These are phyloP conservation scores for Mycena polygramma DNA, from an alignment of 768 basidiomycete genomes.

Conservation along the genomic window DNA sequence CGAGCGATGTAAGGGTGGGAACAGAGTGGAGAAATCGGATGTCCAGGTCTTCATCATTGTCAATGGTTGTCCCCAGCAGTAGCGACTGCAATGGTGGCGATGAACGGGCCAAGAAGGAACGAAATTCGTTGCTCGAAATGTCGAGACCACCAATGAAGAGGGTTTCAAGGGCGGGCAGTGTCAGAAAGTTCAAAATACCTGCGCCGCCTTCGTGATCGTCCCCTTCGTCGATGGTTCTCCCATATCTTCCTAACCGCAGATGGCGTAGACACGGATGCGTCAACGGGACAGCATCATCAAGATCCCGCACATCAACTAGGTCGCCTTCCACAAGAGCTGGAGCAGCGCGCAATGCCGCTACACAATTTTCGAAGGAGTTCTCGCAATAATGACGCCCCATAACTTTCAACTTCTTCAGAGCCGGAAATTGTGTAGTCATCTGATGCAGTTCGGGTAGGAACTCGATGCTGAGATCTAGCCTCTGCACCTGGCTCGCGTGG, in stretches of 20 bases:
- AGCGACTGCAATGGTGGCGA: slow-evolving; percentile 13
- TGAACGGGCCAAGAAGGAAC: slow-evolving; percentile 7
- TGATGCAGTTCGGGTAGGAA: not conserved
- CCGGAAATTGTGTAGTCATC: not conserved
- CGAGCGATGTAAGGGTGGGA: not conserved
- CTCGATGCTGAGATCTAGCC: not conserved
- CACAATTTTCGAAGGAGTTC: not conserved
- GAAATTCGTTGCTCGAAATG: not conserved
- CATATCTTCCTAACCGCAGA: not conserved
- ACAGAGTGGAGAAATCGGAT: not conserved
- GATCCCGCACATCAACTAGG: not conserved
- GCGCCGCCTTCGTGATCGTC: not conserved
- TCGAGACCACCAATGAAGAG: not conserved
- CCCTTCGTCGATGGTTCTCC: too few species aligned
- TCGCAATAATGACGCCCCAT: too few species aligned
- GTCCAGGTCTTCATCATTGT: too few species aligned
- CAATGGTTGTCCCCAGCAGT: not conserved
- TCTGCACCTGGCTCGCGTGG: slow-evolving; percentile 9
- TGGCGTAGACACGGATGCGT: slow-evolving; percentile 3
- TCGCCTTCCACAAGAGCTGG: not conserved
- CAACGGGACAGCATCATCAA: not conserved
- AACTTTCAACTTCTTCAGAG: not conserved
- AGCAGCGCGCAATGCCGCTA: not conserved
- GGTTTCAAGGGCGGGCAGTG: slow-evolving; percentile 12
- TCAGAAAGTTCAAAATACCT: not conserved